These are phyloP conservation scores for Triticum turgidum DNA, from an alignment of 176 grass and related monocot species.

Conservation along the genomic window DNA sequence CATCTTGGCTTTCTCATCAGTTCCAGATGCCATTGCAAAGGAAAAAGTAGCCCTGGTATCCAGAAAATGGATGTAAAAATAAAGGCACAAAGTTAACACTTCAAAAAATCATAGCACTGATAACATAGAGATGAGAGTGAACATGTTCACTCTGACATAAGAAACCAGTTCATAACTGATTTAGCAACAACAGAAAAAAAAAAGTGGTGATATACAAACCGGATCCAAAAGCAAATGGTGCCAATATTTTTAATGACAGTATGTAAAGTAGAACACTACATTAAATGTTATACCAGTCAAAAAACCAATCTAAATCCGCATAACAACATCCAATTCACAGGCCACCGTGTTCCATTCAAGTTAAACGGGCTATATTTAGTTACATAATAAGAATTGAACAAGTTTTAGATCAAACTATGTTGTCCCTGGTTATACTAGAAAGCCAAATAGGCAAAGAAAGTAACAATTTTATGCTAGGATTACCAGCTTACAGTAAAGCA, in stretches of 20 bases:
- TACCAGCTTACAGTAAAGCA: background rate
- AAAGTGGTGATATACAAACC: background rate
- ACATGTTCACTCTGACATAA: background rate
- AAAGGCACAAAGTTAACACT: conserved; percentile 1
- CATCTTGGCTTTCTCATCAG: conserved; percentile 61
- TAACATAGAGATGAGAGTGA: conserved; percentile 10
- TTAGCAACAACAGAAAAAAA: background rate
- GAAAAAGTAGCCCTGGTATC: conserved; percentile 1
- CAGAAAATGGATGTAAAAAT: background rate
- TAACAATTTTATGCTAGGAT: background rate
- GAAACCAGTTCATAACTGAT: background rate
- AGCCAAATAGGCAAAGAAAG: background rate
- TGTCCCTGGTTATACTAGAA: background rate
- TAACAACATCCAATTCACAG: background rate
- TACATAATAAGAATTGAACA: background rate
- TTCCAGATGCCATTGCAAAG: conserved; percentile 48
- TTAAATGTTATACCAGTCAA: background rate
- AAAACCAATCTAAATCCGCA: background rate
- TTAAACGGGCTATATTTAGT: background rate
- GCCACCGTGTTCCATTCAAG: conserved; percentile 2
- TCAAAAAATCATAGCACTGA: background rate
- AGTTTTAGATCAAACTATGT: background rate
- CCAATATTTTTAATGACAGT: background rate
- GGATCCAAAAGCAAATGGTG: background rate
- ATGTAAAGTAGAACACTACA: background rate